phyloP scores from a whole-genome alignment of 768 basidiomycete genomes.

The Trametes sanguinea region DNA sequence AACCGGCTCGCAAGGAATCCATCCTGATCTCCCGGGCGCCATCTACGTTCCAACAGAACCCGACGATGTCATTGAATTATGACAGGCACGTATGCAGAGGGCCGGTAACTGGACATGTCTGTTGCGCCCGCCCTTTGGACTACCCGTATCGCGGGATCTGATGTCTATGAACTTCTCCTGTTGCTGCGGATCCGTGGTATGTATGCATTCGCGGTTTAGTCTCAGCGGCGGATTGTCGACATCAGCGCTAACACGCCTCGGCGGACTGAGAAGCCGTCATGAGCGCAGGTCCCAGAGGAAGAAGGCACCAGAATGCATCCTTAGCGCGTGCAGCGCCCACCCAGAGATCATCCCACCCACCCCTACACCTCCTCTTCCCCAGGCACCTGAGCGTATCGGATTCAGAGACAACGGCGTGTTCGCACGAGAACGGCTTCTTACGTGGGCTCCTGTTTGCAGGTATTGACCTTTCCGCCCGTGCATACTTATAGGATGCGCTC shows the following conservation, averaged over 20 bases:
- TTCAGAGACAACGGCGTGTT: not conserved
- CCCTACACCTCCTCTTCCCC: not conserved
- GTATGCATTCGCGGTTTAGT: too few species aligned
- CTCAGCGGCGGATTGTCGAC: not conserved
- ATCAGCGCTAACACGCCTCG: not conserved
- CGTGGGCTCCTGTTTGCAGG: slow-evolving; percentile 1
- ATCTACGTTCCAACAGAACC: not conserved
- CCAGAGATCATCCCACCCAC: not conserved
- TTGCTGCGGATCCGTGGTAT: too few species aligned
- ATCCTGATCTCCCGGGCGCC: too few species aligned
- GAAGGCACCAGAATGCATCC: not conserved
- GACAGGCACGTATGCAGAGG: not conserved
- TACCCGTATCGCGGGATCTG: not conserved
- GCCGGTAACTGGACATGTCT: too few species aligned
- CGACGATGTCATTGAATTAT: not conserved
- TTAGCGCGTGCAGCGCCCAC: not conserved
- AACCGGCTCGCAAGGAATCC: too few species aligned
- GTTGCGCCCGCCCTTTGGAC: too few species aligned
- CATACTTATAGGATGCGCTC: not conserved
- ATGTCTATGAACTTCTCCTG: too few species aligned
- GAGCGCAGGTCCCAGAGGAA: too few species aligned
- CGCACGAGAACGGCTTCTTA: slow-evolving; percentile 2
- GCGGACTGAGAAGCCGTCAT: too few species aligned
- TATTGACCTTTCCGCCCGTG: not conserved
- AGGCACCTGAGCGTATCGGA: not conserved